phyloP scores from a whole-genome alignment of 169 alveolate genomes.

The Plasmodium sp. region DNA sequence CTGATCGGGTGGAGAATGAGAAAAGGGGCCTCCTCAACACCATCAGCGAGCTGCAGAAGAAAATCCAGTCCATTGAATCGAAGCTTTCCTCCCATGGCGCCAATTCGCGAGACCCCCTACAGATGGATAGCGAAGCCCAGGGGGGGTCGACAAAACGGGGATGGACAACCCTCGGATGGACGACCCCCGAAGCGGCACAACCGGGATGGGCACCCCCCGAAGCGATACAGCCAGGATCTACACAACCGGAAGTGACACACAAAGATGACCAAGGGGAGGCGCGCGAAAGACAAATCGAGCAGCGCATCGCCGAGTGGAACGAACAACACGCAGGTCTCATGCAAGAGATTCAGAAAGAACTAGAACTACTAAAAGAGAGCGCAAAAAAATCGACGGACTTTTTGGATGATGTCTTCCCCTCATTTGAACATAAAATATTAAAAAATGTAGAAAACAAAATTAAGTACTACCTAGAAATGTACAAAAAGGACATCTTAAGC shows the following conservation, averaged over 20 bases:
- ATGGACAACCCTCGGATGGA: too few relatives aligned
- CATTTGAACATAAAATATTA: slow-evolving; percentile 23
- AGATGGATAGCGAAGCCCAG: background rate
- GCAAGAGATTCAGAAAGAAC: slow-evolving; percentile 17
- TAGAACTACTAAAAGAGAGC: slow-evolving; percentile 29
- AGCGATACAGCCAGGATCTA: too few relatives aligned
- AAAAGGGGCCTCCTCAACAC: slow-evolving; percentile 27
- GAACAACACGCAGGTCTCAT: background rate
- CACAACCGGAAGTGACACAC: background rate
- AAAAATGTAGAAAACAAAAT: slow-evolving; percentile 53
- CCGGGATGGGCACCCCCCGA: too few relatives aligned
- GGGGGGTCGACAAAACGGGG: background rate
- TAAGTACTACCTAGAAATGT: slow-evolving; percentile 65
- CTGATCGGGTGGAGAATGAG: slow-evolving; percentile 31
- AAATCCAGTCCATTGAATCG: slow-evolving; percentile 9
- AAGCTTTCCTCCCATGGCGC: background rate
- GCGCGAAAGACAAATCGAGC: background rate
- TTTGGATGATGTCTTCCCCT: slow-evolving; percentile 41
- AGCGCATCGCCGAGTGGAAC: background rate
- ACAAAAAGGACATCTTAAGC: slow-evolving; percentile 64
- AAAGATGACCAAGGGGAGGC: background rate
- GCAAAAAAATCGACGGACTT: slow-evolving; percentile 1
- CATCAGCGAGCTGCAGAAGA: slow-evolving; percentile 23
- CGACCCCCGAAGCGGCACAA: too few relatives aligned
- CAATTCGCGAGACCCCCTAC: background rate